Conservation (phyloP, 495 filamentous ascomycete species). For the Hypoxylon cercidicola region DNA sequence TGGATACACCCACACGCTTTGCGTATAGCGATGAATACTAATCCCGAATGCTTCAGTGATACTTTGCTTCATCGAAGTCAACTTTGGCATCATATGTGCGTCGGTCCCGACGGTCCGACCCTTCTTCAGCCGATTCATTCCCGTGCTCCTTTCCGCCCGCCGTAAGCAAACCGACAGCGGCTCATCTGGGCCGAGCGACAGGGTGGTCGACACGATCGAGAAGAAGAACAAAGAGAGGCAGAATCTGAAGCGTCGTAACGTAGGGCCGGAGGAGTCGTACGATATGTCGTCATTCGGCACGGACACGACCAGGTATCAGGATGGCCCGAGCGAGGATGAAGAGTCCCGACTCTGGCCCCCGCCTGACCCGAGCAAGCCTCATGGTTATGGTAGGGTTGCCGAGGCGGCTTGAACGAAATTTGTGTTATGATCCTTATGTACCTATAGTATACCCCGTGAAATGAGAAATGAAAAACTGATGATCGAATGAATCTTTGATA, state of each 20-base stretch:
- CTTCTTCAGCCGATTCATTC: conserved; percentile 50
- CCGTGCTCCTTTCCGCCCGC: conserved; percentile 45
- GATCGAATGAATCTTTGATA: no score
- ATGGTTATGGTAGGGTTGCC: not conserved
- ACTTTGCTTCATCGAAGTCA: conserved; percentile 64
- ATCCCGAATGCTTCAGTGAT: conserved; percentile 33
- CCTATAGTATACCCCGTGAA: conserved; percentile 9
- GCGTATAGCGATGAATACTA: not conserved
- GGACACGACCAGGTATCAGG: conserved; percentile 2
- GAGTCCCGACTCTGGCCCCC: conserved; percentile 26
- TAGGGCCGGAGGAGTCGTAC: conserved; percentile 20
- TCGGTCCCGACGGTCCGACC: conserved; percentile 60
- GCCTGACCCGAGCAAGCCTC: conserved; percentile 4
- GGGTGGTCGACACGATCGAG: conserved; percentile 16
- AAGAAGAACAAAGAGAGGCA: conserved; percentile 23
- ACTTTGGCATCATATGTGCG: conserved; percentile 61
- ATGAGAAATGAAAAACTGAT: not conserved
- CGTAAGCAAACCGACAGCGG: conserved; percentile 10
- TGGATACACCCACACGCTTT: no score
- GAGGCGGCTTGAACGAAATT: conserved; percentile 1
- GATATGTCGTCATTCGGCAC: conserved; percentile 19
- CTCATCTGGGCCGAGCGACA: conserved; percentile 12
- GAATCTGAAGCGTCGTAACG: conserved; percentile 18
- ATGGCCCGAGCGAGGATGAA: conserved; percentile 17
- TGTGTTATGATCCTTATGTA: conserved; percentile 1